Evolutionary conservation across 169 alveolate species (phyloP).

Genomic region (Babesia caballi): DNA sequence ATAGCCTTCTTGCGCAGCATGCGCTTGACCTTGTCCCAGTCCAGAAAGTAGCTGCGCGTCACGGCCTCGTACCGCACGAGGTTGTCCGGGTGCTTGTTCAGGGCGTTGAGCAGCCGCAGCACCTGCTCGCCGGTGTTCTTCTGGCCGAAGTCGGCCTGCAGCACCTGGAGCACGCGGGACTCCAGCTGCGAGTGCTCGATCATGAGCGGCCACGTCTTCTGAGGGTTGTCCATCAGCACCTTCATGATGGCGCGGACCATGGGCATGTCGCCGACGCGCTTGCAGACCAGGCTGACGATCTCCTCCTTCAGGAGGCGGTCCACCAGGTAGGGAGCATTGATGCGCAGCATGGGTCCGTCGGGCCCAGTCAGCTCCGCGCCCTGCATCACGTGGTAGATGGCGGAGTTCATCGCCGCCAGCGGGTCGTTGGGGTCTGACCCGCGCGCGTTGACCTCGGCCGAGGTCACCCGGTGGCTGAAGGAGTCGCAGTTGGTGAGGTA

Average conservation of each 20-base stretch:
- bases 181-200: constrained; percentile 4
- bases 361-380: constrained; percentile 36
- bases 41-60: constrained; percentile 31
- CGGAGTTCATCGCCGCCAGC: constrained; percentile 29
- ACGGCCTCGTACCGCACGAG: constrained; percentile 37
- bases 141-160: background rate
- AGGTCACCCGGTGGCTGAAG: constrained; percentile 12
- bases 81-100: constrained; percentile 61
- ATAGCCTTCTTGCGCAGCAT: constrained; percentile 56
- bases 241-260: constrained; percentile 43
- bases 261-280: constrained; percentile 48
- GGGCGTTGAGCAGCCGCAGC: constrained; percentile 34
- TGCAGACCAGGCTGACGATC: constrained; percentile 43
- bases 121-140: constrained; percentile 26
- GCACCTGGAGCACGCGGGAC: background rate
- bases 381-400: constrained; percentile 25
- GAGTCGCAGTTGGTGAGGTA: constrained; percentile 28
- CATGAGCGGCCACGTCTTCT: constrained; percentile 14
- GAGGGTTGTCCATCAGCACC: constrained; percentile 42
- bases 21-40: constrained; percentile 53
- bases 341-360: constrained; percentile 8
- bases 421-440: constrained; percentile 11
- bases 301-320: constrained; percentile 36
- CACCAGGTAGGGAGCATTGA: background rate
- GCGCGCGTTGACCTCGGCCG: background rate